Evolutionary conservation across 2,329 filamentous ascomycete species (phyloP), one percentile per base, ranked within the genome.

Genomic region (Polytolypa hystricis): DNA sequence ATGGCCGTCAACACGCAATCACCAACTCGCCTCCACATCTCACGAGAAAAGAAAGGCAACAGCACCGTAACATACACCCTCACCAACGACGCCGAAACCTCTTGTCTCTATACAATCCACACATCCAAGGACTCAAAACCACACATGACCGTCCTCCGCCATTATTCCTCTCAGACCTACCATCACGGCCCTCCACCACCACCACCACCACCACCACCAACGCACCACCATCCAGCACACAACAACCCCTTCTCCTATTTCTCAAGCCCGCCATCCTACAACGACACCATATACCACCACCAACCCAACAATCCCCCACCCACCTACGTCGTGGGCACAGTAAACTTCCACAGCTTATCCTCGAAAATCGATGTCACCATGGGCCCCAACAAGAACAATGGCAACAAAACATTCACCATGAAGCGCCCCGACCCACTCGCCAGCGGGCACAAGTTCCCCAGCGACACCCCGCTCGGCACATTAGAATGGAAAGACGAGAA

Each of bases 401-500:
- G n/a, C n/a, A n/a, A n/a, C n/a, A n/a, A n/a, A n/a, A 17, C 34
- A 4, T 30, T 41, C 7, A 35, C 21, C n/a, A 44, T 44, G 44
- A 42, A 42, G 27, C 35, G 42, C 5, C 31, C 39, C 4, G 42
- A 46, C 20, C 35, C 36, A 2, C 28, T 46, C 16, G 28, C 42
- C 7, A 16, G 20, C 18, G 29, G 33, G 7, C 40, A 40, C 20
- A 40, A 39, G 17, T 46, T 46, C 27, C 17, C 33, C 14, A 38
- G 28, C 19, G 34, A 33, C 4, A 34, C 39, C 5, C 33, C 28
- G n/a, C 28, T 46, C 6, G 44, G 44, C 15, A 41, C 26, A 18
- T 20, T 46, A 25, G 33, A 42, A 8, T 44, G 44, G 44, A 42
- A 41, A 23, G 42, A 41, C 17, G 39, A 40, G 4, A 38, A 28